Evolutionary conservation across 2,329 filamentous ascomycete genomes (phyloP).

Genomic region (Paraphoma sp.): DNA sequence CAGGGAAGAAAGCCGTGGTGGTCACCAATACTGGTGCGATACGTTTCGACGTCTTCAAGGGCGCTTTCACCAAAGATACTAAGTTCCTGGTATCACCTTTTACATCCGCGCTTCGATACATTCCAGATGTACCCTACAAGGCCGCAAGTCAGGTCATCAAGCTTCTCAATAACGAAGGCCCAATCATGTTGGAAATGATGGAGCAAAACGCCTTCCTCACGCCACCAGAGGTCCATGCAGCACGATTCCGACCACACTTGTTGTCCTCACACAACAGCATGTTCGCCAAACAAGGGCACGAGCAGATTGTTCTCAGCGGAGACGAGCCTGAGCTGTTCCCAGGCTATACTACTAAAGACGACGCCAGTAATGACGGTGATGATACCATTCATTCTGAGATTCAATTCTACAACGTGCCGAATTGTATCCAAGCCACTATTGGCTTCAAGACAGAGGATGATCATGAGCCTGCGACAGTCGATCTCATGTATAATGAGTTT

Average conservation of each 20-base stretch:
- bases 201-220: conserved; percentile 46
- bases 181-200: conserved; percentile 51
- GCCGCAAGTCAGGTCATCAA: conserved; percentile 72
- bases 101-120: conserved; percentile 75
- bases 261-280: conserved; percentile 5
- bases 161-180: conserved; percentile 64
- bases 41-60: conserved; percentile 94
- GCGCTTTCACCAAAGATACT: conserved; percentile 85
- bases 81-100: conserved; percentile 91
- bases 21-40: conserved; percentile 90
- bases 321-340: conserved; percentile 57
- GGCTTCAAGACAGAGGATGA: conserved; percentile 56
- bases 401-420: conserved; percentile 78
- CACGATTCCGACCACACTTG: conserved; percentile 27
- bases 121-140: conserved; percentile 81
- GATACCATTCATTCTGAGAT: conserved; percentile 84
- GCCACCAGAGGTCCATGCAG: conserved; percentile 54
- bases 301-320: conserved; percentile 14
- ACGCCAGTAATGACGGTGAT: conserved; percentile 82
- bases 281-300: conserved; percentile 8
- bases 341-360: conserved; percentile 91
- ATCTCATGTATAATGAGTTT: conserved; percentile 91
- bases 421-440: conserved; percentile 77
- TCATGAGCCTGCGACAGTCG: conserved; percentile 72
- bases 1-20: conserved; percentile 70